Evolutionary conservation across 768 basidiomycete genomes (phyloP), one percentile per base, ranked within the genome.

Genomic region (Pleurotus salmoneostramineus): DNA sequence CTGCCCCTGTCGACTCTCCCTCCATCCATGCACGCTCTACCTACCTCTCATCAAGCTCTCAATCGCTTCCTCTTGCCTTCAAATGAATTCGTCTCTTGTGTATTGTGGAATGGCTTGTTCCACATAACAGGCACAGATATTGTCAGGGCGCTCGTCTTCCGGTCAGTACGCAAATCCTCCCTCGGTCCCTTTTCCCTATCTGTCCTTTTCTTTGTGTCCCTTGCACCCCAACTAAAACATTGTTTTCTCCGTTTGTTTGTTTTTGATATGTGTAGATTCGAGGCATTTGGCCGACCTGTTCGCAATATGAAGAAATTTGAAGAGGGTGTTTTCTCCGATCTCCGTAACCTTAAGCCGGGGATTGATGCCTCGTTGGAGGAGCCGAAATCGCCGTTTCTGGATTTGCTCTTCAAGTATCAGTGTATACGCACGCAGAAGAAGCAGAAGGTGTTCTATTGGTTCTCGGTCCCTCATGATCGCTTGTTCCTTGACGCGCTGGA

Each of bases 401-500:
- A 98, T 64, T 80, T 95, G 31, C 75, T 98, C 7, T 97, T 97
- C 84, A 95, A 95, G 71, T 95, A 91, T 65, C 93, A 95, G 68
- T 96, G 95, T 69, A 97, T 98, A 63, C 85, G 95, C 40, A 98
- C 95, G 1, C 95, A 98, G 71, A 98, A 97, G 81, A 98, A 97
- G 75, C 95, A 96, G 76, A 95, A 98, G 71, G 95, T 98, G n/a
- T 98, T 97, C 68, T 97, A 92, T 71, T 98, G 95, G 95, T 97
- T 93, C 75, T 95, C 94, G 5, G 95, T 98, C 5, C 95, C 95
- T 2, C 95, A 98, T 60, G 95, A 98, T 70, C 88, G 95, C 35
- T 88, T 98, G 56, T 98, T 97, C 80, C 85, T 98, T 54, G 95
- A 98, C 67, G 95, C 95, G 15, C 83, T 98, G 49, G 95, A 98